Conservation (phyloP, 441 rosid species). For the Gossypium lobatum region DNA sequence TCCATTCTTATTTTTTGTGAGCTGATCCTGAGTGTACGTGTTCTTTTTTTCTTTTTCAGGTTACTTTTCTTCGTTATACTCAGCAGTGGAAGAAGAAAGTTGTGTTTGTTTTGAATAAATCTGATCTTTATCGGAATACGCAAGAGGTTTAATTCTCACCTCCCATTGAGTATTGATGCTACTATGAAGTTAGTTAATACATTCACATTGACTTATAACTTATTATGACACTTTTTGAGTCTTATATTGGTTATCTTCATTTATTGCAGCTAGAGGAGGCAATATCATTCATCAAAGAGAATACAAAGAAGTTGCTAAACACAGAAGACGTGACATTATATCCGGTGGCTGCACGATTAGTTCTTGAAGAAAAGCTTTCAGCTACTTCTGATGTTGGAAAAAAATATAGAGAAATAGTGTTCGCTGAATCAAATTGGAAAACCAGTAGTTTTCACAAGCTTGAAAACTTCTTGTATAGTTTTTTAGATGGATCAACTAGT, state of each 20-base stretch:
- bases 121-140: constrained; percentile 76
- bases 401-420: constrained; percentile 30
- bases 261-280: constrained; percentile 84
- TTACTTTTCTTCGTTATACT: constrained; percentile 77
- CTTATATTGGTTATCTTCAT: constrained; percentile 13
- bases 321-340: constrained; percentile 59
- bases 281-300: constrained; percentile 65
- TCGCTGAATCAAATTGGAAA: constrained; percentile 47
- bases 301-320: constrained; percentile 70
- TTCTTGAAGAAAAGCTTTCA: constrained; percentile 75
- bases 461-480: constrained; percentile 67
- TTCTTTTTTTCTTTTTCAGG: constrained; percentile 36
- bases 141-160: constrained; percentile 49
- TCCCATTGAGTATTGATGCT: background rate
- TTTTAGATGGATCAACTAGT: constrained; percentile 77
- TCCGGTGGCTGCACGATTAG: constrained; percentile 82
- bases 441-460: constrained; percentile 53
- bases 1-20: background rate
- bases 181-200: constrained; percentile 8
- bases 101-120: constrained; percentile 79
- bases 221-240: background rate
- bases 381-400: constrained; percentile 39
- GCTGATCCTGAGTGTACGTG: background rate
- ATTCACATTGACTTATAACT: constrained; percentile 16
- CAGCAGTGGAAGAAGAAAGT: constrained; percentile 96